These are phyloP conservation scores for Chalara sp. DNA, from an alignment of 2,329 filamentous ascomycete genomes.

Conservation along the genomic window DNA sequence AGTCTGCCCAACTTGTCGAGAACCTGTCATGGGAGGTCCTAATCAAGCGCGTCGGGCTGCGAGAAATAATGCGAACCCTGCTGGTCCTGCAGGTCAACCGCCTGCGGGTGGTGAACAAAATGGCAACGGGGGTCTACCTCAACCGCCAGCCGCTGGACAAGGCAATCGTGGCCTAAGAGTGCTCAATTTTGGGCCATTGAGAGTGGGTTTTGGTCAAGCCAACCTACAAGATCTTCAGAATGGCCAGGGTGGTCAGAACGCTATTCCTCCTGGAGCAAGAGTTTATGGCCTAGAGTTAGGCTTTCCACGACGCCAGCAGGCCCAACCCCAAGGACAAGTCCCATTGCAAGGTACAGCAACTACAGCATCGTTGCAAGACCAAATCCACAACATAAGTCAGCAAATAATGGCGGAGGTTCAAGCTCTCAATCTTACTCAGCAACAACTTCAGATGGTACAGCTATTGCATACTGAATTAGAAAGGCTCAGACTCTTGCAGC, in stretches of 20 bases:
- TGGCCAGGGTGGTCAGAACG: conserved; percentile 34
- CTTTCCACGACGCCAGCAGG: conserved; percentile 19
- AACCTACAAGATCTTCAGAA: conserved; percentile 63
- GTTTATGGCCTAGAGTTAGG: conserved; percentile 29
- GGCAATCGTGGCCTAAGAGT: conserved; percentile 44
- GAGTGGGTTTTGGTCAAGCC: conserved; percentile 62
- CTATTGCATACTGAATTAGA: conserved; percentile 61
- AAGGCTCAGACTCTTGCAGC: conserved; percentile 44
- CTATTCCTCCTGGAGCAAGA: conserved; percentile 17
- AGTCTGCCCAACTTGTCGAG: conserved; percentile 89
- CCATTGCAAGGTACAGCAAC: conserved; percentile 11
- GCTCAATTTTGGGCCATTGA: conserved; percentile 67
- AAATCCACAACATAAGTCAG: conserved; percentile 61
- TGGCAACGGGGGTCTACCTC: conserved; percentile 26
- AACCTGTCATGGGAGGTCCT: conserved; percentile 59
- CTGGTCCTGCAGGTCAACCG: conserved; percentile 21
- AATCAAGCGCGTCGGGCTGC: conserved; percentile 19
- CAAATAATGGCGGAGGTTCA: conserved; percentile 63
- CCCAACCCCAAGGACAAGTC: conserved; percentile 16
- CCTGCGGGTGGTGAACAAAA: conserved; percentile 30
- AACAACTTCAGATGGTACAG: conserved; percentile 63
- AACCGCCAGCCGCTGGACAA: conserved; percentile 26
- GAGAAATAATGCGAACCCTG: conserved; percentile 18
- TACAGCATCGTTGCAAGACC: conserved; percentile 41
- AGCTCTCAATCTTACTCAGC: conserved; percentile 53